phyloP scores from a whole-genome alignment of 305 asterid genomes.

The Fraxinus platypoda region DNA sequence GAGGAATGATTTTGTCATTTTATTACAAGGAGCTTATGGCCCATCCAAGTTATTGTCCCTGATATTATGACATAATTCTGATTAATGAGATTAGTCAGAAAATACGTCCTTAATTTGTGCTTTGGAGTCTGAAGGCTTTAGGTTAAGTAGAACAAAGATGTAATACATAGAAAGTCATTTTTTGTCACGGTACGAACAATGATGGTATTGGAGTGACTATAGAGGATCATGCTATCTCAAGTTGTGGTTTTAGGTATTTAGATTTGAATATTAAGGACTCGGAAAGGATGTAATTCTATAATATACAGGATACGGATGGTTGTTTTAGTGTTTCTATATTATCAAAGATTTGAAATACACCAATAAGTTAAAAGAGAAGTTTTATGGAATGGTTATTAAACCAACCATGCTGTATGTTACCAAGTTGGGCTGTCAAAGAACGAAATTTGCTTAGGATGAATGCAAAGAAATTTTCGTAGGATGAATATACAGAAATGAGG shows the following conservation, averaged over 20 bases:
- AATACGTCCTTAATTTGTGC: background rate
- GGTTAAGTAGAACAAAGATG: background rate
- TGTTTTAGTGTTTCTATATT: background rate
- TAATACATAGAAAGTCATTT: background rate
- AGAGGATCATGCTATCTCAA: background rate
- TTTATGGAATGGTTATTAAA: background rate
- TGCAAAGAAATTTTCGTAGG: background rate
- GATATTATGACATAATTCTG: background rate
- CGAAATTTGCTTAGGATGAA: background rate
- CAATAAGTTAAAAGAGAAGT: background rate
- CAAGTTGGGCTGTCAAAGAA: background rate
- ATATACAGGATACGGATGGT: background rate
- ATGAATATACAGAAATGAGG: background rate
- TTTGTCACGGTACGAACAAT: background rate
- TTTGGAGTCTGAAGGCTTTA: background rate
- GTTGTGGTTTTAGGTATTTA: background rate
- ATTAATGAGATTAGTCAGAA: background rate
- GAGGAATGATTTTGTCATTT: background rate
- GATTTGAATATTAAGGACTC: background rate
- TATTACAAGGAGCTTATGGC: background rate
- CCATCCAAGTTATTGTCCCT: background rate
- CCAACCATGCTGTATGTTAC: background rate
- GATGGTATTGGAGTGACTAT: background rate
- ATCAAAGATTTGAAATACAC: background rate
- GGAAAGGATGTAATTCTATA: background rate